These are phyloP conservation scores for Phytopythium delawarense DNA, from an alignment of 352 stramenopile genomes.

Conservation along the genomic window DNA sequence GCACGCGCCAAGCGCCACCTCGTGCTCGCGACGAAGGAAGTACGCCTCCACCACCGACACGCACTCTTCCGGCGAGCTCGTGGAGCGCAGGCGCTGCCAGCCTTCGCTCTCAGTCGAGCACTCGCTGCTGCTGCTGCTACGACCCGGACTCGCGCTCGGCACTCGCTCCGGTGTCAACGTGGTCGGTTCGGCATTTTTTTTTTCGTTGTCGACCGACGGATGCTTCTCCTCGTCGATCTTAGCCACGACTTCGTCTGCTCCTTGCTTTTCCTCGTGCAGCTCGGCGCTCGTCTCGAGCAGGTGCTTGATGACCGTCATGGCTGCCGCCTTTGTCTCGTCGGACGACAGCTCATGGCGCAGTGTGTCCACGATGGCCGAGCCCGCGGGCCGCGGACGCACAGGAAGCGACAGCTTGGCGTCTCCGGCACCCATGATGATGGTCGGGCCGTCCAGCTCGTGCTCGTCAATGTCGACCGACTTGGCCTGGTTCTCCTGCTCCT, in stretches of 20 bases:
- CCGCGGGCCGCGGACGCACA: background rate
- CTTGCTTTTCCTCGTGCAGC: background rate
- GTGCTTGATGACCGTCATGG: constrained; percentile 35
- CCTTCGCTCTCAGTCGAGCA: constrained; percentile 2
- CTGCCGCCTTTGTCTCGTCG: constrained; percentile 21
- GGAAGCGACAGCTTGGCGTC: background rate
- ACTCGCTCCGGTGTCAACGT: background rate
- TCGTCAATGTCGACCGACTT: constrained; percentile 7
- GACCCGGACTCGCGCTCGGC: background rate
- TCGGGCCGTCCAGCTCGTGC: background rate
- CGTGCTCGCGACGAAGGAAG: constrained; percentile 19
- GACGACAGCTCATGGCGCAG: constrained; percentile 18
- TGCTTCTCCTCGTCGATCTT: constrained; percentile 1
- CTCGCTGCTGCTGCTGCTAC: background rate
- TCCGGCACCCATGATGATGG: constrained; percentile 2
- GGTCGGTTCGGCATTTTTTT: constrained; percentile 1
- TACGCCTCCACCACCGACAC: constrained; percentile 33
- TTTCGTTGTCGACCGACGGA: background rate
- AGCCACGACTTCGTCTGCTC: constrained; percentile 1
- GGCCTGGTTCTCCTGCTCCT: background rate
- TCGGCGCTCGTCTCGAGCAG: constrained; percentile 13
- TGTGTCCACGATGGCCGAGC: constrained; percentile 12
- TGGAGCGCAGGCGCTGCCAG: background rate
- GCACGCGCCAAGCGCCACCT: constrained; percentile 18
- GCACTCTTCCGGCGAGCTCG: constrained; percentile 10